Base-by-base conservation (phyloP, 768 basidiomycete species). In the Mycena rebaudengoi region DNA sequence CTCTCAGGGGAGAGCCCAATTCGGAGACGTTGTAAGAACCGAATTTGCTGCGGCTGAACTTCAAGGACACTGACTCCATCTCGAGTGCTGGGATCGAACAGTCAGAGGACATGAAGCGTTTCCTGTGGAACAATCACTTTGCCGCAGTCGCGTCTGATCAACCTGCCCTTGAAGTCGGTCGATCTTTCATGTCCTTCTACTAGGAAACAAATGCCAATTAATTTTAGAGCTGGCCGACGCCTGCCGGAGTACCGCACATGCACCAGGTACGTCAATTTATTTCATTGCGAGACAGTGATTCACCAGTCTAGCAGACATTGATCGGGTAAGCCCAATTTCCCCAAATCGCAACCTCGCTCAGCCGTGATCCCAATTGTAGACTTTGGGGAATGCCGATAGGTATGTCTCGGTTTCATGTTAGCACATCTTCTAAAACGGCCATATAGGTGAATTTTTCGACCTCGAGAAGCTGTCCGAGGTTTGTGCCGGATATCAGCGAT, bases 321-420 rank as follows among this genome's bases (percentile, higher is more conserved):
- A 71, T 90, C 23, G 88, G 83, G 88, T 89, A 70, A 72, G 86
- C 37, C 30, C 23, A 28, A n/a, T 44, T n/a, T 21, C 20, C 16
- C 33, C 23, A 33, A 7, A 7, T 40, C 8, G 1, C 25, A 11
- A 28, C 25, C 7, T 32, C 21, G 5, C n/a, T n/a, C n/a, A n/a
- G n/a, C n/a, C n/a, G n/a, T n/a, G n/a, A n/a, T n/a, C n/a, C n/a
- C n/a, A n/a, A n/a, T n/a, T 20, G 7, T 28, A 67, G 89, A 3
- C 76, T 90, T 16, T 91, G 88, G 86, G 90, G 90, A 6, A 90
- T 91, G 88, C 90, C 89, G 20, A 86, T 91, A 46, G 90, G 89
- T 85, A 64, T 44, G 79, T 68, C 30, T 48, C 53, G n/a, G n/a
- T n/a, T 50, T 43, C 33, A 54, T 37, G 45, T 51, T 35, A 18